Evolutionary conservation across 805 yeast genomes (phyloP), one percentile per base, ranked within the genome.

Genomic region (Schizosaccharomyces octosporus): DNA sequence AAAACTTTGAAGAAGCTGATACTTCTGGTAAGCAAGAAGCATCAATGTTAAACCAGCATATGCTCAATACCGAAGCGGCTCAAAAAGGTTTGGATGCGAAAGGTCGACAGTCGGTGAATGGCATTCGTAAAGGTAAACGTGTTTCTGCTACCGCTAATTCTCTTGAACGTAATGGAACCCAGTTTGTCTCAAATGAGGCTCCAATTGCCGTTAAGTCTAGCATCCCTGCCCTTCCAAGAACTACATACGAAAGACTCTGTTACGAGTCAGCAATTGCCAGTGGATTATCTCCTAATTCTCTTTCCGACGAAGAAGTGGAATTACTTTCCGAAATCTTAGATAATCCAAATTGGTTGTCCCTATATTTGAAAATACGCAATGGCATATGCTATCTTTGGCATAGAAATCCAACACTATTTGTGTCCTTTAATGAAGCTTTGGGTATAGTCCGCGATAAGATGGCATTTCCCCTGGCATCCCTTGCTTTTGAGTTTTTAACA

Each of bases 331-430:
- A 69, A 2, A 76, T 73, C 62, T 73, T 74, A 59, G 72, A 77
- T 17, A 73, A 75, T 19, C 36, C 57, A 6, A 9, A 45, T 19
- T 57, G 60, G 60, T 9, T 36, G n/a, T 29, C 60, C 27, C 31
- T 29, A 6, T 74, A 74, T 61, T 65, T 74, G 41, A 73, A 74
- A 63, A 71, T 74, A 48, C 69, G 77, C 27, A 74, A 74, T 63
- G 76, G 75, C 13, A 72, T 74, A 48, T 63, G 73, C 54, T 66
- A 75, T 39, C 66, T 74, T 31, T 74, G 77, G 77, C 66, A 72
- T 7, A 69, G 73, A 48, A 74, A 74, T 63, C 77, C 76, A 29
- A 67, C 70, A 13, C 73, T 73, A 1, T 67, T 68, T n/a, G 76
- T 74, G 27, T 72, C 75, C 2, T 64, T 69, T 48, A 67, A 69